Base-by-base conservation (phyloP, 192 early-diverging fungal species). In the Coemansia sp. region DNA sequence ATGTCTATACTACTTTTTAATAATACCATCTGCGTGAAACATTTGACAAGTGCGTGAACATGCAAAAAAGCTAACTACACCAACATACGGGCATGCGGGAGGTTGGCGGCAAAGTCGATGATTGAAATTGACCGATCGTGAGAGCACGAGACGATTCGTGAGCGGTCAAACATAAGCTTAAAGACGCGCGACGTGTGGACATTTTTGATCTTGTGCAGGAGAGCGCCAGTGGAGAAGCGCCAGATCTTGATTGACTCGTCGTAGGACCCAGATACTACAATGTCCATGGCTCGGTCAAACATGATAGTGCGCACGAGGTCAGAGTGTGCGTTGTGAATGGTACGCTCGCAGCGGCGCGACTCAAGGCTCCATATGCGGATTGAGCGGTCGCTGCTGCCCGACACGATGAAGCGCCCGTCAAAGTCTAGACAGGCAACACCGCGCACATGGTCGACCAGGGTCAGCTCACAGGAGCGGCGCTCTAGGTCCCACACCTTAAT, bases 401-500 rank as follows among this genome's bases (percentile, higher is more conserved):
- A 91, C 9, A 92, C 88, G 62, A 96, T 92, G 34, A 81, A 73
- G 9, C 84, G 82, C 34, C 93, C 95, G 62, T 98, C 93, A 78
- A 90, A 95, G 62, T 94, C 92, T 6, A 96, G 84, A 63, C 94
- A 94, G 0, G 95, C 94, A 13, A 98, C 86, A 18, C 95, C 94
- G 6, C 92, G 86, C 3, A 73, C 69, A 72, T 97, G 93, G 6
- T 91, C 94, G 14, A 75, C 71, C 42, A 94, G 86, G 33, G 84
- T 88, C 38, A 83, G 78, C 20, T 92, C 33, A 48, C 86, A 87
- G 50, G 85, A 62, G 26, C 93, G 94, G 0, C 88, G 88, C 28
- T 68, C 59, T 26, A 95, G 77, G 47, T 92, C 76, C 95, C 95
- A 97, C 6, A 96, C 71, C 55, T 89, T 90, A 56, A 96, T 87